A percentile compares a stretch with the other conserved stretches of the same genome.
These are phyloP conservation scores for Pelargonium citronellum DNA, from an alignment of 441 rosid genomes.

Conservation along the genomic window DNA sequence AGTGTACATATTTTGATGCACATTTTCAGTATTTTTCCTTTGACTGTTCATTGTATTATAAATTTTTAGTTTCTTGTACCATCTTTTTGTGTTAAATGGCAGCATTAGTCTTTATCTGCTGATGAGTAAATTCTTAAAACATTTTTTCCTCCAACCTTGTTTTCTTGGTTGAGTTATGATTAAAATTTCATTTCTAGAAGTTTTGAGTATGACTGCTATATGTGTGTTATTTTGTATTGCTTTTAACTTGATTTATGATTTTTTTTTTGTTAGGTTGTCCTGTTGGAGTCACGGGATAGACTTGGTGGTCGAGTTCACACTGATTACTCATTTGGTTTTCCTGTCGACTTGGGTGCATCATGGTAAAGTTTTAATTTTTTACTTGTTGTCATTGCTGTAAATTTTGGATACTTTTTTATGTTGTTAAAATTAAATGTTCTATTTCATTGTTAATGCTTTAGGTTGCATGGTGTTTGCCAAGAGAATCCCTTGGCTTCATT, in stretches of 20 bases:
- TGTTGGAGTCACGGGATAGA: constrained; percentile 90
- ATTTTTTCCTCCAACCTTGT: too few species aligned
- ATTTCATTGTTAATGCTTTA: constrained; percentile 23
- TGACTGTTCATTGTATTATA: too few species aligned
- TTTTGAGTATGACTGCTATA: too few species aligned
- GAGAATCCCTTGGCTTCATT: constrained; percentile 92
- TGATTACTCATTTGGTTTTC: constrained; percentile 83
- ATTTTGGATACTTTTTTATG: neutral
- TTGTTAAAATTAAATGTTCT: constrained; percentile 6
- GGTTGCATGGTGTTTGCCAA: constrained; percentile 94
- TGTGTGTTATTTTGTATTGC: neutral
- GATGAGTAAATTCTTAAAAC: too few species aligned
- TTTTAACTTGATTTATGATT: neutral
- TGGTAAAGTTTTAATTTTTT: constrained; percentile 42
- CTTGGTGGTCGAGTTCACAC: constrained; percentile 87
- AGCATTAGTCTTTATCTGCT: too few species aligned
- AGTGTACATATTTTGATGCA: too few species aligned
- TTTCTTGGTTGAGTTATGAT: too few species aligned
- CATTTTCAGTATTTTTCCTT: too few species aligned
- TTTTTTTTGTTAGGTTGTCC: constrained; percentile 47
- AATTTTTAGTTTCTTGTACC: too few species aligned
- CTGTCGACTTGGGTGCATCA: constrained; percentile 94
- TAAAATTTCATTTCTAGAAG: too few species aligned
- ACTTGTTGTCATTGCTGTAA: neutral
- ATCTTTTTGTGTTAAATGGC: too few species aligned